Base-by-base conservation (phyloP, 495 filamentous ascomycete species). In the Penicillium samsonianum region DNA sequence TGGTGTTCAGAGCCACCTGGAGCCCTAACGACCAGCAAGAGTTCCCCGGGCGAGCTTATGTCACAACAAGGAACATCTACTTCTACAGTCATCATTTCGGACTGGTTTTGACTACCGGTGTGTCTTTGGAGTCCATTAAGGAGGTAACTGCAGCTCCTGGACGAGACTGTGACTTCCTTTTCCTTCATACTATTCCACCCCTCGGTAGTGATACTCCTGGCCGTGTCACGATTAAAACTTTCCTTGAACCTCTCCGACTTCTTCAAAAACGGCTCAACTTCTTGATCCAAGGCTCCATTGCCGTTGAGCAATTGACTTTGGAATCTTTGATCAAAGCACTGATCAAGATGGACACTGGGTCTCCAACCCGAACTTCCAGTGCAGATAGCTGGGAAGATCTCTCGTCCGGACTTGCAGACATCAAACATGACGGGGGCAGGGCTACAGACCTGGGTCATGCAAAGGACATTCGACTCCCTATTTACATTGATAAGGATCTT, bases 71-170 rank as follows among this genome's bases (percentile, higher is more conserved):
- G 49, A 86, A 92, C 33, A 83, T 98, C 58, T 97, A 95, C 65
- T 98, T 98, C 69, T 98, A 96, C 74, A 95, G 92, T 51, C 85
- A 98, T 67, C 88, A 96, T 61, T 82, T 95, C 64, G 94, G 94
- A n/a, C 79, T 98, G 26, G 90, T 96, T 0, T 77, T 97, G 45
- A 91, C 90, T 2, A 90, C 90, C 33, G 82, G 81, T 19, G 81
- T 90, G 33, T 82, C 80, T 35, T 78, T 98, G 43, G 80, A 84
- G n/a, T 83, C 74, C 53, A 89, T 98, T 57, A 81, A 82, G 37
- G 94, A 97, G 68, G 90, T 98, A 44, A 97, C 92, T 20, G 89
- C 90, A 40, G 91, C 92, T 11, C 85, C 89, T 23, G 95, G 93
- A 33, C 83, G 86, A 62, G 92, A 98, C 58, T 96, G 90, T 67